Base-by-base conservation (phyloP, 164 flowering plant genomes). In the Annona cherimola region DNA sequence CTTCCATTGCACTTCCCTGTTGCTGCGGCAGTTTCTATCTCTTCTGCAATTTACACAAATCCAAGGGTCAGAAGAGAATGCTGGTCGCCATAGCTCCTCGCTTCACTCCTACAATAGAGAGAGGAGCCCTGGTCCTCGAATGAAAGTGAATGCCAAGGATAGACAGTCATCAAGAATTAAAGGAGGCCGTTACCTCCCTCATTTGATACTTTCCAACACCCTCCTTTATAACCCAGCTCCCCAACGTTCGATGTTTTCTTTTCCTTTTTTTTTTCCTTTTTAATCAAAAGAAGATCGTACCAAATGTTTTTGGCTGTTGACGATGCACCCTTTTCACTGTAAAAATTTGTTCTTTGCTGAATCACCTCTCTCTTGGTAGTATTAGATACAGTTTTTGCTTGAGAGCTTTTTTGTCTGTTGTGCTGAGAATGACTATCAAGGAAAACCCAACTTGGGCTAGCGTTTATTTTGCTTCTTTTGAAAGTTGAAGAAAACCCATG, bases 181-280 rank as follows among this genome's bases (percentile, higher is more conserved):
- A 66, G 69, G 44, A 66, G 54, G 54, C 55, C 69, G 44, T 63
- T n/a, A n/a, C 39, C 42, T 35, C 45, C 45, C 41, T 64, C 67
- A 4, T 40, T 42, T 66, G 55, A 35, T 8, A 39, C 43, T 19
- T 66, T 20, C 19, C 66, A 26, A 60, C 61, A 60, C 66, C 11
- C 61, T 45, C 42, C 76, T 2, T 67, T 39, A 60, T 26, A 73
- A 44, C 40, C 67, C 19, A 61, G 45, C 61, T 66, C 61, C 63
- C 40, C 57, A 65, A 41, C 20, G 3, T 50, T 50, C 19, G 6
- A 26, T 59, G 4, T 3, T 45, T 59, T 59, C 35, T 26, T 26
- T 26, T 26, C 1, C 35, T 6, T 46, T 14, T 42, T 11, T 42
- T n/a, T n/a, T n/a, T n/a, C n/a, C n/a, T n/a, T n/a, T 26, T 26